Percentiles rank a stretch among this genome's conserved stretches.
These are phyloP conservation scores for Mortierella claussenii DNA, from an alignment of 192 early-diverging fungal species.

Conservation along the genomic window DNA sequence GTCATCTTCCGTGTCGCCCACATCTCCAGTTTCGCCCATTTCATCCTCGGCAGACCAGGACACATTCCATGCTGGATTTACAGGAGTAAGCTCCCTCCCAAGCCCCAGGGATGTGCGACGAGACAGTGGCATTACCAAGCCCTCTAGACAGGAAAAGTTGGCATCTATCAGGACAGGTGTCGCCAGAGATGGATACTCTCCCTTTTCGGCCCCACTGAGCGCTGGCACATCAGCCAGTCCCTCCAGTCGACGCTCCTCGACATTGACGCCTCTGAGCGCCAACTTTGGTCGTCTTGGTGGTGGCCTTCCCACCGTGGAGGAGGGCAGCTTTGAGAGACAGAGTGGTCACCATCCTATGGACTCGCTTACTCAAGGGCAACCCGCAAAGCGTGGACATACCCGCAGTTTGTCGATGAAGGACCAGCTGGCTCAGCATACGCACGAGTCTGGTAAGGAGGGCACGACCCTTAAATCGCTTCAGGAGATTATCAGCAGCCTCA, in stretches of 20 bases:
- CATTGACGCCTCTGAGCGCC: conserved; percentile 16
- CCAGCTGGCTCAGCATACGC: conserved; percentile 20
- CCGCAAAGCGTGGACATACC: not conserved
- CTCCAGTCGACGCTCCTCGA: conserved; percentile 38
- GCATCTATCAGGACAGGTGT: conserved; percentile 14
- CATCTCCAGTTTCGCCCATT: conserved; percentile 3
- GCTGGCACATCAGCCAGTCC: conserved; percentile 22
- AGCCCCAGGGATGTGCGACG: not conserved
- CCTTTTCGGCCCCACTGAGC: conserved; percentile 6
- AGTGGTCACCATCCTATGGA: not conserved
- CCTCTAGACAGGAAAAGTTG: not conserved
- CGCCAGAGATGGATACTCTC: conserved; percentile 1
- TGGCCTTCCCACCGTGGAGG: conserved; percentile 46
- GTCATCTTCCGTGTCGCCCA: conserved; percentile 25
- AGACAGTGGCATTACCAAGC: not conserved
- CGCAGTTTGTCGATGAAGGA: conserved; percentile 46
- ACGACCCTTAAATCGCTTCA: conserved; percentile 61
- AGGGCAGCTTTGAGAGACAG: conserved; percentile 10
- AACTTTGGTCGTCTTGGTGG: conserved; percentile 29
- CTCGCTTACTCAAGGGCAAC: too few relatives aligned
- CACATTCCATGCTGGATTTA: not conserved
- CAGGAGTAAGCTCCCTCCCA: not conserved
- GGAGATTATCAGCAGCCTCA: conserved; percentile 64
- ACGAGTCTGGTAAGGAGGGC: conserved; percentile 32
- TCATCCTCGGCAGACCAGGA: not conserved